Conservation (phyloP, 139 green algal genomes). For the Pedinophyceae sp. region DNA sequence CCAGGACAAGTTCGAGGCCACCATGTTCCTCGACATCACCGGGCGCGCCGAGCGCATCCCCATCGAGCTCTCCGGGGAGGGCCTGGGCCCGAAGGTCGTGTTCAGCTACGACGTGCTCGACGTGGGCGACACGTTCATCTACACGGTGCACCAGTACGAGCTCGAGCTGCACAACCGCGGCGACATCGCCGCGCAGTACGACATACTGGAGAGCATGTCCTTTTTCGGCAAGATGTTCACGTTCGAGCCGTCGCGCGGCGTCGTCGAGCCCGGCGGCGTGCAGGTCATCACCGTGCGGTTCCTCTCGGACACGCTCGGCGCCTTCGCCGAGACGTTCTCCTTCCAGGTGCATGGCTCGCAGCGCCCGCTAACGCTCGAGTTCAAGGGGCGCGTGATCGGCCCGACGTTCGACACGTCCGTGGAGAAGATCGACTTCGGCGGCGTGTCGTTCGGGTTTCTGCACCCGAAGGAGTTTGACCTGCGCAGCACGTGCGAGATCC, state of each 20-base stretch:
- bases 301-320: constrained; percentile 39
- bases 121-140: constrained; percentile 57
- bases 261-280: constrained; percentile 19
- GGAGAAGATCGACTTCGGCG: constrained; percentile 44
- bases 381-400: constrained; percentile 46
- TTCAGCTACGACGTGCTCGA: constrained; percentile 64
- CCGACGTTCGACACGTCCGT: constrained; percentile 43
- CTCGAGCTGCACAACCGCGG: constrained; percentile 56
- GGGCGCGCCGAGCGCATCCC: constrained; percentile 33
- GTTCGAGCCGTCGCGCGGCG: constrained; percentile 44
- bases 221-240: constrained; percentile 44
- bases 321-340: constrained; percentile 49
- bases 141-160: constrained; percentile 52
- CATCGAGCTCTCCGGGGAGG: constrained; percentile 28
- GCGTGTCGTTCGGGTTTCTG: constrained; percentile 57
- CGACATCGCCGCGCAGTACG: constrained; percentile 16
- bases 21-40: constrained; percentile 38
- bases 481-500: constrained; percentile 54
- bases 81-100: constrained; percentile 36
- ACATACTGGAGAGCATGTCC: constrained; percentile 20
- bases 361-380: constrained; percentile 35
- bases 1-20: constrained; percentile 26
- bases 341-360: constrained; percentile 34
- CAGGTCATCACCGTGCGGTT: constrained; percentile 34
- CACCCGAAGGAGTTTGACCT: constrained; percentile 46